These are phyloP conservation scores for Coffea canephora DNA, from an alignment of 257 asterid species.

Conservation along the genomic window DNA sequence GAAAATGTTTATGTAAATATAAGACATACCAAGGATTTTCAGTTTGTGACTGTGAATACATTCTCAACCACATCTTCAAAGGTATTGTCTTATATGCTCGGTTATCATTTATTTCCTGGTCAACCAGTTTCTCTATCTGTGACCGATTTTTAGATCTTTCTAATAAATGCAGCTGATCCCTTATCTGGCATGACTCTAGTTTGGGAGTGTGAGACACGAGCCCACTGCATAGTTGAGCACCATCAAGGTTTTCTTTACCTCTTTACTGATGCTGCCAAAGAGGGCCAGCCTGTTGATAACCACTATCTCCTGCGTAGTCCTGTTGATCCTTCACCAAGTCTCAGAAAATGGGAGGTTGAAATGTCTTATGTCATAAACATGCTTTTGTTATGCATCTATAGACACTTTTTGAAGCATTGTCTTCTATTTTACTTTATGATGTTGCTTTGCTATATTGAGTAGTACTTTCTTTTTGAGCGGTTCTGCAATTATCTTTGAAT, in stretches of 20 bases:
- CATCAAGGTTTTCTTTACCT: conserved; percentile 90
- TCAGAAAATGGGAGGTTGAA: conserved; percentile 82
- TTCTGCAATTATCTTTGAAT: not conserved
- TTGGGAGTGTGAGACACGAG: conserved; percentile 76
- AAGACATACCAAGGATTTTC: conserved; percentile 81
- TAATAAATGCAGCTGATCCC: conserved; percentile 93
- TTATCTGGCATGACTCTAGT: conserved; percentile 70
- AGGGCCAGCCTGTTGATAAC: conserved; percentile 62
- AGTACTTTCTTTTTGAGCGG: not conserved
- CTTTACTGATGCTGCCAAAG: conserved; percentile 70
- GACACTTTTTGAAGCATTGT: not conserved
- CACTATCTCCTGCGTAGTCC: conserved; percentile 71
- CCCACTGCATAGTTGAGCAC: conserved; percentile 88
- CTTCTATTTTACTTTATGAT: not conserved
- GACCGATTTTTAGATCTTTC: conserved; percentile 70
- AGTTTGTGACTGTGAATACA: conserved; percentile 56
- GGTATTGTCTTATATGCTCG: conserved; percentile 45
- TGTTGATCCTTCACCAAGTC: conserved; percentile 36
- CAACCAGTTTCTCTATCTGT: conserved; percentile 27
- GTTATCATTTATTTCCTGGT: conserved; percentile 17
- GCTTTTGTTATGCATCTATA: not conserved
- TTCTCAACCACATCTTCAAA: conserved; percentile 74
- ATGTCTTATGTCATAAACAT: conserved; percentile 14
- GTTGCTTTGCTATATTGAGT: not conserved
- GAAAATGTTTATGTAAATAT: conserved; percentile 57